A percentile compares a stretch with the other conserved stretches of the same genome.
Conservation (phyloP, 2,329 filamentous ascomycete genomes). For the Pseudomassariella vexata region DNA sequence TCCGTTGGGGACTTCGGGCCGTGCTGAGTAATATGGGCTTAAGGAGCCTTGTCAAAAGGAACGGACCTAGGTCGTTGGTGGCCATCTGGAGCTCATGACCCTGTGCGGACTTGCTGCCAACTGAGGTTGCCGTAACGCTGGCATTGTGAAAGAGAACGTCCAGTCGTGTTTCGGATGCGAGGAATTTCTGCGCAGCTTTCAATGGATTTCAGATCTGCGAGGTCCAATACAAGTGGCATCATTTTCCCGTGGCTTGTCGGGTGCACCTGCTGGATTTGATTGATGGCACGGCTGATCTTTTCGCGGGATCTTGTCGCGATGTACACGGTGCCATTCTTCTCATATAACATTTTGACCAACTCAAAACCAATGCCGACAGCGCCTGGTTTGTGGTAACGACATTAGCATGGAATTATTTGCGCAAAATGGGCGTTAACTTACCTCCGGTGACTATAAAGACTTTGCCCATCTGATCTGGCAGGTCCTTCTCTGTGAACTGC, state of each 20-base stretch:
- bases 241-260: slow-evolving; percentile 11
- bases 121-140: slow-evolving; percentile 16
- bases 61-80: slow-evolving; percentile 23
- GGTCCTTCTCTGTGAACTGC: no score
- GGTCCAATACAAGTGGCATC: slow-evolving; percentile 23
- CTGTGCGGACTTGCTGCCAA: slow-evolving; percentile 15
- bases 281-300: slow-evolving; percentile 19
- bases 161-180: slow-evolving; percentile 15
- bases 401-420: no score
- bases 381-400: no score
- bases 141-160: slow-evolving; percentile 25
- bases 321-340: slow-evolving; percentile 24
- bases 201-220: slow-evolving; percentile 23
- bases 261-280: slow-evolving; percentile 11
- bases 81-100: slow-evolving; percentile 23
- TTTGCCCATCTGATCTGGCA: no score
- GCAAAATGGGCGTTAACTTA: no score
- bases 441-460: no score
- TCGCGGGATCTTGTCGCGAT: slow-evolving; percentile 26
- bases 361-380: slow-evolving; percentile 2
- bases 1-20: neutral
- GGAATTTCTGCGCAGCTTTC: slow-evolving; percentile 19
- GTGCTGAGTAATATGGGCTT: neutral
- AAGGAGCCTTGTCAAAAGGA: slow-evolving; percentile 12
- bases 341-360: slow-evolving; percentile 10